Base-by-base conservation (phyloP, 768 basidiomycete genomes). In the Auricularia heimuer region DNA sequence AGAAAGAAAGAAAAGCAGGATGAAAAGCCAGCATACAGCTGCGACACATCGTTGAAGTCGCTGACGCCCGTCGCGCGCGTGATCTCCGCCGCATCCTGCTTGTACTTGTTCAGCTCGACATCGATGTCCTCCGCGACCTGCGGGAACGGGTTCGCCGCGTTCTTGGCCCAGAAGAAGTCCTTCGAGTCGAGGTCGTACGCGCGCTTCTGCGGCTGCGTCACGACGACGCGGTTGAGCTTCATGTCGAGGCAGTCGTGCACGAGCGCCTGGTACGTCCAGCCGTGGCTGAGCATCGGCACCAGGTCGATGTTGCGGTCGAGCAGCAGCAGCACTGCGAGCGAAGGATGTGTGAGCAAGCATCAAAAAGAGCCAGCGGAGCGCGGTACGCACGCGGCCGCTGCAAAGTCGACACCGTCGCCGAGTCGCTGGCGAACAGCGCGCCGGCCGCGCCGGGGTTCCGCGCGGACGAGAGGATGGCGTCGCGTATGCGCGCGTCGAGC, bases 41-140 rank as follows among this genome's bases (percentile, higher is more conserved):
- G 96, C 4, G 91, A 82, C 39, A 98, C 91, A 72, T 99, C 97
- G 70, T 88, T 94, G 37, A 98, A 88, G 73, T 98, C 94, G 72
- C 90, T 94, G 65, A 99, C 90, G 34, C 97, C 97, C 0, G 97
- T 98, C 61, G 90, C 92, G 62, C 96, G 82, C 7, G 97, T 99
- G 65, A 99, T 89, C 74, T 99, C 97, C 18, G 93, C 94, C 3
- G 97, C 94, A 70, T 99, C 97, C 71, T 90, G 85, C 78, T 98
- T 98, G 71, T 89, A 96, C 76, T 87, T 87, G 76, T 88, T 94
- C 69, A 98, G 76, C 74, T 98, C 97, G 4, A 81, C 70, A 71
- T 99, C 94, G 63, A 99, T 98, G 68, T 98, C 96, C 73, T 97
- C 97, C 2, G 97, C 96, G 3, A 99, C 97, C 69, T 97, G 92